Evolutionary conservation across 352 stramenopile genomes (phyloP).

Genomic region (Pythium sukuiense): DNA sequence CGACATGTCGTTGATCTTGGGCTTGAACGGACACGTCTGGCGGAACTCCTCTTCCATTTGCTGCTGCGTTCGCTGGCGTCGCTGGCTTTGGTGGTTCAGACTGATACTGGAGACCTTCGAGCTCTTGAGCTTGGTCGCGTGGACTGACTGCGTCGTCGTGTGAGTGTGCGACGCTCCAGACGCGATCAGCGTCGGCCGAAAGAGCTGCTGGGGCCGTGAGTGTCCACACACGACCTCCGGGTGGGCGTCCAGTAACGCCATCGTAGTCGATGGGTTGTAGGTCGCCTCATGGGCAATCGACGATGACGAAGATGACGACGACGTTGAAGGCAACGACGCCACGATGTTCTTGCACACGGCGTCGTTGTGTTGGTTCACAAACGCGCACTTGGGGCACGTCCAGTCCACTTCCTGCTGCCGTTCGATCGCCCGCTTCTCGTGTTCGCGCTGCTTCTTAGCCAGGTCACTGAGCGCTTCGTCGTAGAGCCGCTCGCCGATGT

Average conservation of each 20-base stretch:
- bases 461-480: slow-evolving; percentile 67
- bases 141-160: slow-evolving; percentile 23
- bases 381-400: slow-evolving; percentile 81
- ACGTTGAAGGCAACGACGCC: slow-evolving; percentile 10
- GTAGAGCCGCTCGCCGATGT: slow-evolving; percentile 76
- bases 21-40: slow-evolving; percentile 65
- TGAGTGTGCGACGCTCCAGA: slow-evolving; percentile 24
- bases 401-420: slow-evolving; percentile 59
- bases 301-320: slow-evolving; percentile 7
- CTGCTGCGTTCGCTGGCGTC: slow-evolving; percentile 52
- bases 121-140: slow-evolving; percentile 36
- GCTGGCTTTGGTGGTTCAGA: slow-evolving; percentile 31
- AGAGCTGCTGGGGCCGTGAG: slow-evolving; percentile 56
- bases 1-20: slow-evolving; percentile 71
- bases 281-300: slow-evolving; percentile 11
- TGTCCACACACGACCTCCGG: slow-evolving; percentile 53
- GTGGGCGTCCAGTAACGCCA: slow-evolving; percentile 8
- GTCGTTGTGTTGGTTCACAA: slow-evolving; percentile 58
- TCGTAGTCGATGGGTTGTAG: slow-evolving; percentile 14
- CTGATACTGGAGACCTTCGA: not conserved
- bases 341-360: slow-evolving; percentile 62
- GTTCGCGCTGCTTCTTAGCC: slow-evolving; percentile 56
- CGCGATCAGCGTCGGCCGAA: slow-evolving; percentile 64
- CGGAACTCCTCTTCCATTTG: slow-evolving; percentile 67
- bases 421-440: slow-evolving; percentile 42